Conservation (phyloP, 2,329 filamentous ascomycete species). For the Aspergillus fumigatiaffinis region DNA sequence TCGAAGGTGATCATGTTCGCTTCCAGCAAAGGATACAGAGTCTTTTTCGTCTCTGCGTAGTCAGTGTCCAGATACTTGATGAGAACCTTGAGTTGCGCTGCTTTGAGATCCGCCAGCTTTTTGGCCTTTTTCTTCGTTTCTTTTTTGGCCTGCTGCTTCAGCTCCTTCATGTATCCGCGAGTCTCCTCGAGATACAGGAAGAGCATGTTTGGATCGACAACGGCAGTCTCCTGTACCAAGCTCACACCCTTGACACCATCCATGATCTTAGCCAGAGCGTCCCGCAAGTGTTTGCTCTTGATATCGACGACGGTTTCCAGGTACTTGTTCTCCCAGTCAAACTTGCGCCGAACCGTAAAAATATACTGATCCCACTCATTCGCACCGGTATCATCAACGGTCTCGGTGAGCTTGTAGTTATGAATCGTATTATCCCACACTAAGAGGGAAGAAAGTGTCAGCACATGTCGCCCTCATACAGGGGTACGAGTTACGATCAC, state of each 20-base stretch:
- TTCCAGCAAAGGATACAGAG: constrained; percentile 73
- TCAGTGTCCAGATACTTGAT: constrained; percentile 76
- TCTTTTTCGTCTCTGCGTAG: constrained; percentile 73
- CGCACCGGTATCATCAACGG: constrained; percentile 57
- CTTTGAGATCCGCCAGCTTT: constrained; percentile 37
- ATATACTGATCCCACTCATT: constrained; percentile 73
- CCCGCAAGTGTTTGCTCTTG: constrained; percentile 74
- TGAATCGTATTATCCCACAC: constrained; percentile 56
- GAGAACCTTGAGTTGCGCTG: constrained; percentile 61
- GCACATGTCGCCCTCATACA: not conserved
- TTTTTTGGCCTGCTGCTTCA: constrained; percentile 64
- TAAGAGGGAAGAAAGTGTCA: constrained; percentile 9
- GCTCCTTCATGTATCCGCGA: constrained; percentile 57
- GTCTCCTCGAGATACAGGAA: constrained; percentile 77
- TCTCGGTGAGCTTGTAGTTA: constrained; percentile 66
- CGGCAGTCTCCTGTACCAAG: constrained; percentile 74
- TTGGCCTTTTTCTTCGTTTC: constrained; percentile 42
- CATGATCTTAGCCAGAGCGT: constrained; percentile 67
- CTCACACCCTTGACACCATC: constrained; percentile 74
- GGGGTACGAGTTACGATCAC: constrained; percentile 11
- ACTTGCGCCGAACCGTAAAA: constrained; percentile 77
- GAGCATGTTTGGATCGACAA: constrained; percentile 66
- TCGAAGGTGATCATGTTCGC: constrained; percentile 86
- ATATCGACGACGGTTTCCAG: constrained; percentile 73
- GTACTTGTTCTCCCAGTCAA: constrained; percentile 82